Evolutionary conservation across 2,329 filamentous ascomycete genomes (phyloP).

Genomic region (Coleophoma eucalyptorum): DNA sequence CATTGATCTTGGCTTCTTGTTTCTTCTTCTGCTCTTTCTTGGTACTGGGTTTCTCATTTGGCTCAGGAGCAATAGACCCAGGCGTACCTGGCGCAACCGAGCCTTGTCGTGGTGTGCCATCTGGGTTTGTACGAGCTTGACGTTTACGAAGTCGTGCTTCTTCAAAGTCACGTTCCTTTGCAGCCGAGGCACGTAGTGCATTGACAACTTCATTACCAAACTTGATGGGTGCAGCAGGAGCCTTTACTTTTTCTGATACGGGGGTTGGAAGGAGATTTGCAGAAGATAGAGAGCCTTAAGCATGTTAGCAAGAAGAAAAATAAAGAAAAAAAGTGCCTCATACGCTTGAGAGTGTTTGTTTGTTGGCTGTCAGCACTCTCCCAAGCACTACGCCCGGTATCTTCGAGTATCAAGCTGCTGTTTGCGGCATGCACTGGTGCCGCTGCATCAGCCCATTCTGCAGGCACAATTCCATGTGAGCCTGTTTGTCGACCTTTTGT

Average conservation of each 20-base stretch:
- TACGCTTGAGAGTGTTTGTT: constrained; percentile 58
- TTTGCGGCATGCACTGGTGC: constrained; percentile 37
- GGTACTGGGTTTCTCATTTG: constrained; percentile 65
- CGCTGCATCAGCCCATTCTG: constrained; percentile 72
- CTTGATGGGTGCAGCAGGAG: constrained; percentile 36
- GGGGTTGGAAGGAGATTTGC: constrained; percentile 39
- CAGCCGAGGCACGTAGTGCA: constrained; percentile 58
- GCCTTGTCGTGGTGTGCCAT: constrained; percentile 46
- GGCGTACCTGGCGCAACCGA: constrained; percentile 55
- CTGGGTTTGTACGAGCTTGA: constrained; percentile 53
- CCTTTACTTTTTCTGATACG: constrained; percentile 43
- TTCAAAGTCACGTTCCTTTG: constrained; percentile 67
- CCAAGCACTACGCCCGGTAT: constrained; percentile 26
- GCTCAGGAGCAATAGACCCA: constrained; percentile 58
- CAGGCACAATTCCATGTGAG: constrained; percentile 74
- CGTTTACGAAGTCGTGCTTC: constrained; percentile 67
- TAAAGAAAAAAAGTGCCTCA: constrained; percentile 49
- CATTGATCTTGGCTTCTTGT: constrained; percentile 68
- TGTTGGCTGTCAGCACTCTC: constrained; percentile 50
- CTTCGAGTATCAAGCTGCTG: constrained; percentile 23
- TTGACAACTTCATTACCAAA: constrained; percentile 38
- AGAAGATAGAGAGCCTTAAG: constrained; percentile 22
- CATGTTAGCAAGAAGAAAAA: constrained; percentile 28
- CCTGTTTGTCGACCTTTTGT: constrained; percentile 70
- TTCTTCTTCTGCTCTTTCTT: constrained; percentile 86